Conservation (phyloP, 495 filamentous ascomycete species). For the Aspergillus mulundensis region DNA sequence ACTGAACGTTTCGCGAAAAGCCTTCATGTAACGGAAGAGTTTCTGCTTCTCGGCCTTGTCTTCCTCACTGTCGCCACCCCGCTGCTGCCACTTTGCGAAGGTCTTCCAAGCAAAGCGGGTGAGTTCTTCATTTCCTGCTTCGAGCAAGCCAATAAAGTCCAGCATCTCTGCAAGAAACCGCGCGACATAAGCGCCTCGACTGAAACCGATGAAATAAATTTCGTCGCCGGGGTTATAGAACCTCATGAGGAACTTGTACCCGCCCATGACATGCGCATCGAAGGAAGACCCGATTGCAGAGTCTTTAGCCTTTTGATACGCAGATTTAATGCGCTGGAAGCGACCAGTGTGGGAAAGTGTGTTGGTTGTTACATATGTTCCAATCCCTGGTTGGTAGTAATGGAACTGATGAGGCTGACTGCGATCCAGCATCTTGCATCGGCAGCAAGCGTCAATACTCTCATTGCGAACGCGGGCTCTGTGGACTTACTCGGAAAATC, state of each 20-base stretch:
- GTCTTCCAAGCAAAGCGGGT: slow-evolving; percentile 77
- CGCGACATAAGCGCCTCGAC: slow-evolving; percentile 71
- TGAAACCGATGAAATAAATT: slow-evolving; percentile 75
- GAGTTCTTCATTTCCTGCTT: slow-evolving; percentile 77
- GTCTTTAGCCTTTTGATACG: slow-evolving; percentile 80
- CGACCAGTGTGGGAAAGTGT: slow-evolving; percentile 62
- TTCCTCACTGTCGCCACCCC: slow-evolving; percentile 51
- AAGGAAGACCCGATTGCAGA: slow-evolving; percentile 81
- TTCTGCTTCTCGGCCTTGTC: slow-evolving; percentile 58
- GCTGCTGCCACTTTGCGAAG: slow-evolving; percentile 78
- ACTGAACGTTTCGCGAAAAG: slow-evolving; percentile 81
- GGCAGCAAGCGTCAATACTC: neutral
- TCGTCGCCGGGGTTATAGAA: slow-evolving; percentile 71
- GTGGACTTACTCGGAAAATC: slow-evolving; percentile 57
- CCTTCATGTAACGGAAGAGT: slow-evolving; percentile 74
- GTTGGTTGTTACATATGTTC: slow-evolving; percentile 71
- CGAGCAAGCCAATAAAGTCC: slow-evolving; percentile 69
- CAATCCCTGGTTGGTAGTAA: slow-evolving; percentile 65
- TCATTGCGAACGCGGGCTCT: neutral
- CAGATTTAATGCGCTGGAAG: slow-evolving; percentile 63
- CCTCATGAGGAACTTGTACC: slow-evolving; percentile 79
- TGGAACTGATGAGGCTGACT: slow-evolving; percentile 45
- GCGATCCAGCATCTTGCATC: slow-evolving; percentile 51
- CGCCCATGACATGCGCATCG: slow-evolving; percentile 72
- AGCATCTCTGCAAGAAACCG: slow-evolving; percentile 80